Base-by-base conservation (phyloP, 177 flowering plant genomes). In the Vitis hybrid region DNA sequence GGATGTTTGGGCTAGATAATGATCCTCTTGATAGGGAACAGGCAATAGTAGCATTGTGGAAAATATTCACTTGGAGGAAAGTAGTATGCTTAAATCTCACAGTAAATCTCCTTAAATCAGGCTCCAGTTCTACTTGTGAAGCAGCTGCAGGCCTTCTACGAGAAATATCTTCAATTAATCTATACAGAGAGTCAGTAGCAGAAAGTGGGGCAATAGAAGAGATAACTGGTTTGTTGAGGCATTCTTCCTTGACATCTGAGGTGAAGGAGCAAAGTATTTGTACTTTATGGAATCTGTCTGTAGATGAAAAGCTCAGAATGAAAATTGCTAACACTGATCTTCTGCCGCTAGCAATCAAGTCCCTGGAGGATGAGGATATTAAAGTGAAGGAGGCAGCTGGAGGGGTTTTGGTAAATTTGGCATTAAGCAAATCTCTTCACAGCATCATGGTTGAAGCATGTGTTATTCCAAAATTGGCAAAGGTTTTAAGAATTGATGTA, bases 91-190 rank as follows among this genome's bases (percentile, higher is more conserved):
- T 92, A 50, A 88, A 82, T 81, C 93, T 92, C 70, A 78, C 72
- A 7, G 71, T 92, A 48, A 88, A 83, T 72, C 93, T 92, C 75
- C 85, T 94, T 4, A 81, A 80, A 52, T 89, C 97, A 15, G 87
- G 88, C 24, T 86, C 90, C 18, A 78, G 64, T 68, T 66, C 79
- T 66, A 70, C 97, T 27, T 80, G 92, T 80, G 97, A 91, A 82
- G 97, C 97, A 24, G 97, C 98, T 69, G 93, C 93, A 58, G 95
- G 97, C 19, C 86, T 92, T 70, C 76, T 94, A 62, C 83, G 91
- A 56, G 76, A 78, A 48, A 75, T 94, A 66, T 87, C 97, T 61
- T 76, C 88, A 2, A 70, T 87, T 68, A 86, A 88, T 74, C 1
- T 72, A 24, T 91, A 92, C 63, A 84, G 86, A 78, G 84, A 82